Evolutionary conservation across 169 alveolate species (phyloP).

Genomic region (Plasmodium billcollinsi): DNA sequence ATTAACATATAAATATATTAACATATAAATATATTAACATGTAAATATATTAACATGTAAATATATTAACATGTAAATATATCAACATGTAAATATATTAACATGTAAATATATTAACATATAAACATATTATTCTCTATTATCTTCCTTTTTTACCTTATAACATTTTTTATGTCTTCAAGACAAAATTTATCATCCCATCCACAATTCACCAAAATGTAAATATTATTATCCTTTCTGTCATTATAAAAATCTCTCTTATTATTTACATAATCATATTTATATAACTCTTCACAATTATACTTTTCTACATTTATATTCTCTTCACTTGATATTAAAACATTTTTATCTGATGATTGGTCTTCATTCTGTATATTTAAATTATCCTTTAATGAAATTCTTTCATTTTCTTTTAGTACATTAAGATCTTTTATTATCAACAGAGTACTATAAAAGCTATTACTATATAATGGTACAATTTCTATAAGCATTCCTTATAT

Average conservation of each 20-base stretch:
- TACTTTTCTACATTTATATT: not conserved
- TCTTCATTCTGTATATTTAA: not conserved
- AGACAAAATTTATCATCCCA: constrained; percentile 74
- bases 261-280: constrained; percentile 69
- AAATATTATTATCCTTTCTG: constrained; percentile 51
- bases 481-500: constrained; percentile 54
- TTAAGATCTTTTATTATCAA: constrained; percentile 62
- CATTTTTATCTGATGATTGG: not conserved
- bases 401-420: not conserved
- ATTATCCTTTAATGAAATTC: not conserved
- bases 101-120: too few relatives aligned
- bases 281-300: constrained; percentile 29
- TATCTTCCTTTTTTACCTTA: constrained; percentile 40
- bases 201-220: constrained; percentile 72
- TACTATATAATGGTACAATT: constrained; percentile 66
- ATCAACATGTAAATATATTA: too few relatives aligned
- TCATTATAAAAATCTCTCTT: constrained; percentile 61
- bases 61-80: not conserved
- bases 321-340: not conserved
- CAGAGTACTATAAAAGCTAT: constrained; percentile 63
- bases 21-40: not conserved
- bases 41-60: not conserved
- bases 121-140: not conserved
- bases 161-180: constrained; percentile 39
- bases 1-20: too few relatives aligned